Conservation (phyloP, 1,284 basidiomycete genomes). For the Anthracocystis setariae region DNA sequence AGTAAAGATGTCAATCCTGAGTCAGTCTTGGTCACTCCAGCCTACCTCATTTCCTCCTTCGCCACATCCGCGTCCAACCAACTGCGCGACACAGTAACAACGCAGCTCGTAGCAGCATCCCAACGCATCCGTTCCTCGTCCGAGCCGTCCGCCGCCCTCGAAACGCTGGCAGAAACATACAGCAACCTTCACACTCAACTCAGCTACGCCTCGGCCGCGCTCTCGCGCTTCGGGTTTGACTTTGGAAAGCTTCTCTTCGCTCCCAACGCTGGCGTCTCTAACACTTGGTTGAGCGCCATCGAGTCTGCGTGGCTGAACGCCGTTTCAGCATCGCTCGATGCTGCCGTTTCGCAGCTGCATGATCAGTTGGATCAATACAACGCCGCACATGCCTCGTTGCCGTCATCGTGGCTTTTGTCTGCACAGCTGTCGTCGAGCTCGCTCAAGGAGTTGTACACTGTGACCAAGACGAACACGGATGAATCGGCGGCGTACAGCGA, state of each 20-base stretch:
- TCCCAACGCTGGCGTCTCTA: neutral
- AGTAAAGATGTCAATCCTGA: neutral
- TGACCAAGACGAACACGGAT: neutral
- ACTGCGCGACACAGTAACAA: constrained; percentile 17
- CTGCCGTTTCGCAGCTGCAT: constrained; percentile 9
- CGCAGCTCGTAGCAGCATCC: constrained; percentile 14
- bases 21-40: constrained; percentile 16
- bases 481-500: constrained; percentile 21
- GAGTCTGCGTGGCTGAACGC: constrained; percentile 23
- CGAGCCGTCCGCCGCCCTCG: constrained; percentile 10
- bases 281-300: constrained; percentile 11
- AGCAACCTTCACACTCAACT: constrained; percentile 42
- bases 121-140: neutral
- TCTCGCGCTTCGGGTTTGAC: constrained; percentile 44
- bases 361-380: constrained; percentile 10
- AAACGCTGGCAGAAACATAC: constrained; percentile 25
- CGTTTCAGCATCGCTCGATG: constrained; percentile 14
- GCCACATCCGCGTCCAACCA: constrained; percentile 22
- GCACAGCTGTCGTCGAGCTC: constrained; percentile 13
- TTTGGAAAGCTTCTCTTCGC: constrained; percentile 36
- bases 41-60: constrained; percentile 38
- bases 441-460: constrained; percentile 12
- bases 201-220: constrained; percentile 33
- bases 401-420: constrained; percentile 21
- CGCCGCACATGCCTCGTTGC: neutral